Evolutionary conservation across 305 asterid species (phyloP).

Genomic region (Fraxinus baroniana): DNA sequence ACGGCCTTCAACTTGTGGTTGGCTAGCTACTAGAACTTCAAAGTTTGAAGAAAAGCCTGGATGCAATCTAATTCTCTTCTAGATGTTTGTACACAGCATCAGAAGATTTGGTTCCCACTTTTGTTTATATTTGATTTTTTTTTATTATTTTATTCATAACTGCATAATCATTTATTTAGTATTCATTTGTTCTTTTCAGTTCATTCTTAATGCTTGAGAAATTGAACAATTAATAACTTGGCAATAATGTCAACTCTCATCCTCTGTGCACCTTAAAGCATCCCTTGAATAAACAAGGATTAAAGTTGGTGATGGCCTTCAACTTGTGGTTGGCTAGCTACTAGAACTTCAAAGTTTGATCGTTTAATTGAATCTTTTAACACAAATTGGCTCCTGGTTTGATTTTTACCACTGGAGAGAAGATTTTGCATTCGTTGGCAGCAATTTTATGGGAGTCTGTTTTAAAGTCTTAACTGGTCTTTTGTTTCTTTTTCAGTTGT

Average conservation of each 20-base stretch:
- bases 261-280: not conserved
- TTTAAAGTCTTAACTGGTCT: slow-evolving; percentile 14
- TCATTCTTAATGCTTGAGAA: not conserved
- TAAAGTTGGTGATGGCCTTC: slow-evolving; percentile 19
- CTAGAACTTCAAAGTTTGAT: not conserved
- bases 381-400: not conserved
- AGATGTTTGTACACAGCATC: not conserved
- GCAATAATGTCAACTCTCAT: not conserved
- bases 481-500: slow-evolving; percentile 53
- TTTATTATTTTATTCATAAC: no score
- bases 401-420: not conserved
- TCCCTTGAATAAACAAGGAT: not conserved
- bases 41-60: not conserved
- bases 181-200: not conserved
- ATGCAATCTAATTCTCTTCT: not conserved
- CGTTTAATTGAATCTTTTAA: not conserved
- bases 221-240: not conserved
- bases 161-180: not conserved
- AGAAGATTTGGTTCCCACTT: not conserved
- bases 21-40: not conserved
- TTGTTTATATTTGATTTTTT: not conserved
- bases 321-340: not conserved
- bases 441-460: not conserved
- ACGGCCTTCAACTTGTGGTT: slow-evolving; percentile 15
- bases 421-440: not conserved